Evolutionary conservation across 1,284 basidiomycete species (phyloP).

Genomic region (Gymnopus androsaceus): DNA sequence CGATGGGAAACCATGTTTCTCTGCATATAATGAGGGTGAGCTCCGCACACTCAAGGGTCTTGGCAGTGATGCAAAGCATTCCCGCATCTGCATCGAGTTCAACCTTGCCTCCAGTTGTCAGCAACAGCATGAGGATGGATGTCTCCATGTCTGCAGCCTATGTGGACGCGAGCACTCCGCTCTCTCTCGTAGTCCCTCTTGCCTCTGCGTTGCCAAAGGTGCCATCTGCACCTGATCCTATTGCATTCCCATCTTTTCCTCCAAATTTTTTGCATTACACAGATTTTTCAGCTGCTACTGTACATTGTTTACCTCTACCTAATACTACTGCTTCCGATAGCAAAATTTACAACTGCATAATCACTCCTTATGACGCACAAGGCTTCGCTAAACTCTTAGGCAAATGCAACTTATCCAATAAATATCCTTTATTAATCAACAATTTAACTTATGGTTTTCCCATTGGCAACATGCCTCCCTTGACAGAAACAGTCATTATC

Average conservation of each 20-base stretch:
- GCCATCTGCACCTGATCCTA: background rate
- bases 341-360: background rate
- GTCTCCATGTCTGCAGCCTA: background rate
- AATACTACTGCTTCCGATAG: background rate
- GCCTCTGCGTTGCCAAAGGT: background rate
- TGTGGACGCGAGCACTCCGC: no score
- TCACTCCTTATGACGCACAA: background rate
- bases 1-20: no score
- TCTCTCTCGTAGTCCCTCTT: background rate
- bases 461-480: constrained; percentile 19
- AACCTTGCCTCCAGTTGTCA: background rate
- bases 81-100: background rate
- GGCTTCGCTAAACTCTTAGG: background rate
- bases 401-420: constrained; percentile 10
- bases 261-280: background rate
- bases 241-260: background rate
- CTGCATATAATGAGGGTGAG: no score
- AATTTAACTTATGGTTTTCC: constrained; percentile 20
- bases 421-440: constrained; percentile 31
- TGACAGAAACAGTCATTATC: constrained; percentile 9
- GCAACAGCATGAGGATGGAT: background rate
- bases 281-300: background rate
- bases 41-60: no score
- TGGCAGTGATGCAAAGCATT: background rate
- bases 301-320: background rate